Evolutionary conservation across 495 filamentous ascomycete genomes (phyloP).

Genomic region (Venustampulla echinocandica): DNA sequence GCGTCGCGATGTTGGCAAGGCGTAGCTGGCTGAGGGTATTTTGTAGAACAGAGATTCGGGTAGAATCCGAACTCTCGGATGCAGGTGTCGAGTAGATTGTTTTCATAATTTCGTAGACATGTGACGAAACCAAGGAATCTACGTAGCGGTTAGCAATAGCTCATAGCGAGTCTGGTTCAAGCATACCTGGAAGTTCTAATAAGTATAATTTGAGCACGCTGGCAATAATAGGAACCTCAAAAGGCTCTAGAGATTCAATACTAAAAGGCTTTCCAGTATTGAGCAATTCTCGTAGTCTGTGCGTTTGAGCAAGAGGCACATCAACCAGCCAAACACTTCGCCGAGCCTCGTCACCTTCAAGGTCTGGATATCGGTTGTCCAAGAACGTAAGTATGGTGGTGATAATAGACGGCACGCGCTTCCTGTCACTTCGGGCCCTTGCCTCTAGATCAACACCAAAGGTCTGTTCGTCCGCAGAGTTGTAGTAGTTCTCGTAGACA

Average conservation of each 20-base stretch:
- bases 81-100: conserved; percentile 88
- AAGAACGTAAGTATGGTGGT: conserved; percentile 90
- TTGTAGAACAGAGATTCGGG: conserved; percentile 85
- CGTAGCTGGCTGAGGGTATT: conserved; percentile 91
- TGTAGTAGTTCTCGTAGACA: conserved; percentile 98
- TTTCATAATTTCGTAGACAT: conserved; percentile 98
- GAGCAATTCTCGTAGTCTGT: conserved; percentile 69
- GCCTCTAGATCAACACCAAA: conserved; percentile 97
- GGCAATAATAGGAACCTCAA: conserved; percentile 88
- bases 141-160: conserved; percentile 17
- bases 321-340: conserved; percentile 91
- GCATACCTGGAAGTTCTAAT: conserved; percentile 84
- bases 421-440: conserved; percentile 82
- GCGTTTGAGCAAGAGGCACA: conserved; percentile 76
- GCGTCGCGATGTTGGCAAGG: conserved; percentile 94
- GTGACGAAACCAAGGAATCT: conserved; percentile 96
- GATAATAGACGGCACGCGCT: conserved; percentile 87
- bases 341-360: conserved; percentile 92
- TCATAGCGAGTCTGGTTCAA: not conserved
- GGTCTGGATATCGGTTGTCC: conserved; percentile 92
- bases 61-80: conserved; percentile 53
- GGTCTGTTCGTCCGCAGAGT: conserved; percentile 92
- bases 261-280: conserved; percentile 85
- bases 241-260: conserved; percentile 67
- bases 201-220: conserved; percentile 92